Evolutionary conservation across 495 filamentous ascomycete genomes (phyloP).

Genomic region (Trichoderma virens): DNA sequence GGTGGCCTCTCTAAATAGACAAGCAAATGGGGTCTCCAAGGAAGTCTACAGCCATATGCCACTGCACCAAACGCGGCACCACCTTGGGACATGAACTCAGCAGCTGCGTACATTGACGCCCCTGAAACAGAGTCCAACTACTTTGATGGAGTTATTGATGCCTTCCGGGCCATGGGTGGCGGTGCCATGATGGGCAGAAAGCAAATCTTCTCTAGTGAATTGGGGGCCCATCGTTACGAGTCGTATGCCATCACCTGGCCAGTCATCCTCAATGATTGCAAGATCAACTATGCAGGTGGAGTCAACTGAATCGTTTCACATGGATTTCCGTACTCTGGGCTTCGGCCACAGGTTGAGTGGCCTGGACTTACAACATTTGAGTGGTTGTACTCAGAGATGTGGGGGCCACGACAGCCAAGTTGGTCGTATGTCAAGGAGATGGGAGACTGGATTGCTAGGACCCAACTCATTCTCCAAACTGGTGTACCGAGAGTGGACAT

Average conservation of each 20-base stretch:
- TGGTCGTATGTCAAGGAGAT: conserved; percentile 11
- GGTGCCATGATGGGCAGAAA: conserved; percentile 8
- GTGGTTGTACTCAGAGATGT: conserved; percentile 11
- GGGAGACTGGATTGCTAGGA: conserved; percentile 9
- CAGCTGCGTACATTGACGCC: conserved; percentile 9
- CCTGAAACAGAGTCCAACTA: conserved; percentile 11
- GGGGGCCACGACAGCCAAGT: conserved; percentile 9
- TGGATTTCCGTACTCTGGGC: conserved; percentile 7
- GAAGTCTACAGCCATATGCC: conserved; percentile 9
- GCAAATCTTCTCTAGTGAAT: conserved; percentile 8
- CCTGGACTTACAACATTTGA: conserved; percentile 7
- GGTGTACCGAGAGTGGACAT: conserved; percentile 6
- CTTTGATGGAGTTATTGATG: conserved; percentile 10
- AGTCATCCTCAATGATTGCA: conserved; percentile 11
- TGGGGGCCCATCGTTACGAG: conserved; percentile 9
- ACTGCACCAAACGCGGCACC: conserved; percentile 6
- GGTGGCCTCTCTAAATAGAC: conserved; percentile 6
- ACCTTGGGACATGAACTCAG: conserved; percentile 6
- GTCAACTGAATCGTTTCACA: conserved; percentile 9
- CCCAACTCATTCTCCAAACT: conserved; percentile 10
- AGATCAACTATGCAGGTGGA: conserved; percentile 10
- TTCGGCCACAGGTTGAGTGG: conserved; percentile 7
- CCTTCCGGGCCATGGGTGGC: conserved; percentile 10
- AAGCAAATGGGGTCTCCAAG: conserved; percentile 6
- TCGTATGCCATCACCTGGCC: conserved; percentile 10